Evolutionary conservation across 2,329 filamentous ascomycete species (phyloP).

Genomic region (Pseudogymnoascus sp.): DNA sequence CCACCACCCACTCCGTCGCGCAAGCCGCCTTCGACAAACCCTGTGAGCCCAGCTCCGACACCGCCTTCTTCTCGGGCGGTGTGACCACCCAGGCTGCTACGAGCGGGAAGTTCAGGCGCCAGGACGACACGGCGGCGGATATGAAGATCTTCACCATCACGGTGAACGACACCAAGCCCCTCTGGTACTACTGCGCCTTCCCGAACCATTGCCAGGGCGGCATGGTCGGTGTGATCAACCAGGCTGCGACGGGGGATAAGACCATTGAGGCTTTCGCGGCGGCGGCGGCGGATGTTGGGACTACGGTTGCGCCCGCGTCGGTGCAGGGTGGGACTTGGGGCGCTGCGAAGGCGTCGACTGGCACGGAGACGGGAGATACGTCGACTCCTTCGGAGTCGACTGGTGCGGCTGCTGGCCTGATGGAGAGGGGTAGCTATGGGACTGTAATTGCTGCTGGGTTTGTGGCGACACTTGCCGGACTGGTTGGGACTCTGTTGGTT

Average conservation of each 20-base stretch:
- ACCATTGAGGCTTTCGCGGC: constrained; percentile 3
- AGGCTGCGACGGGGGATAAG: constrained; percentile 18
- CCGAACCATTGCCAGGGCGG: constrained; percentile 39
- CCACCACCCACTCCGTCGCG: constrained; percentile 41
- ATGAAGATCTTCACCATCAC: constrained; percentile 30
- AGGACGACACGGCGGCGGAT: constrained; percentile 18
- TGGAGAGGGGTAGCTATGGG: background rate
- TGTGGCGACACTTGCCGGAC: background rate
- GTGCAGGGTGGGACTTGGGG: constrained; percentile 19
- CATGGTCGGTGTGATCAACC: constrained; percentile 43
- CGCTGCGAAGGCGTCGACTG: background rate
- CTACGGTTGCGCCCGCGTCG: background rate
- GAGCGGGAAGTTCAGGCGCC: constrained; percentile 12
- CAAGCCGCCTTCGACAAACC: constrained; percentile 29
- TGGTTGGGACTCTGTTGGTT: background rate
- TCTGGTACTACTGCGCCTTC: constrained; percentile 36
- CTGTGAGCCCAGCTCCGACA: constrained; percentile 25
- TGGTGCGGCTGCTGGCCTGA: background rate
- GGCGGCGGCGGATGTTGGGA: background rate
- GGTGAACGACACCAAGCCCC: constrained; percentile 32
- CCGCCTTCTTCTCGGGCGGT: constrained; percentile 20
- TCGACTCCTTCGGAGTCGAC: background rate
- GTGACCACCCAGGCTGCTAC: constrained; percentile 15
- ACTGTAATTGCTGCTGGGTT: background rate
- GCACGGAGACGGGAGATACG: background rate